Evolutionary conservation across 768 basidiomycete genomes (phyloP).

Genomic region (Rhodotorula kratochvilovae): DNA sequence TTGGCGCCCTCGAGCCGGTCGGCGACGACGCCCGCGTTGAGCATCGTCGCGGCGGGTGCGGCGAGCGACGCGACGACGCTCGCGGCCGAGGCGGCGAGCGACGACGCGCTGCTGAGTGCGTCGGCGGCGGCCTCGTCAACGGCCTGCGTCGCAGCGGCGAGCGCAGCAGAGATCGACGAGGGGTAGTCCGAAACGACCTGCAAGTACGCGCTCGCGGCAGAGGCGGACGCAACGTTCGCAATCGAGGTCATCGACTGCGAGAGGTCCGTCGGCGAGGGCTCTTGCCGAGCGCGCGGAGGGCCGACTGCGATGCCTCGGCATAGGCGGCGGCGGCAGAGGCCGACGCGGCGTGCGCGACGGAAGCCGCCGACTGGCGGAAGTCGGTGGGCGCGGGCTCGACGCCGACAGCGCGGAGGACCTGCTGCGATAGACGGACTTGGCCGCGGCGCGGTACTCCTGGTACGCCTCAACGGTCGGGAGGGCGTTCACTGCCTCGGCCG

Average conservation of each 20-base stretch:
- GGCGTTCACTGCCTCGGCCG: constrained; percentile 3
- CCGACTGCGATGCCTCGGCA: constrained; percentile 20
- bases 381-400: constrained; percentile 16
- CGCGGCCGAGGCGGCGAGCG: constrained; percentile 6
- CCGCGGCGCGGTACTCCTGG: not conserved
- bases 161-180: constrained; percentile 10
- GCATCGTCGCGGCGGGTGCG: constrained; percentile 4
- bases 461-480: constrained; percentile 22
- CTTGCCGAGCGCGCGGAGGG: constrained; percentile 14
- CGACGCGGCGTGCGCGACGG: constrained; percentile 12
- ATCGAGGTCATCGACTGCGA: constrained; percentile 14
- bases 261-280: constrained; percentile 31
- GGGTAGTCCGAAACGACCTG: constrained; percentile 15
- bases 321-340: constrained; percentile 11
- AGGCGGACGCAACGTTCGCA: constrained; percentile 8
- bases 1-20: constrained; percentile 1
- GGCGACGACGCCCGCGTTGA: constrained; percentile 1
- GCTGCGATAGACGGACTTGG: not conserved
- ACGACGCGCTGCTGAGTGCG: not conserved
- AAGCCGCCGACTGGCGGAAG: constrained; percentile 12
- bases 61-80: constrained; percentile 15
- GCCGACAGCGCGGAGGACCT: constrained; percentile 5
- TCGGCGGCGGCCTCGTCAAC: constrained; percentile 1
- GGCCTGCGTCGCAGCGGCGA: constrained; percentile 4
- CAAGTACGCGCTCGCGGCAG: constrained; percentile 8